Evolutionary conservation across 805 yeast genomes (phyloP), one percentile per base, ranked within the genome.

Genomic region (Lipomyces kockii): DNA sequence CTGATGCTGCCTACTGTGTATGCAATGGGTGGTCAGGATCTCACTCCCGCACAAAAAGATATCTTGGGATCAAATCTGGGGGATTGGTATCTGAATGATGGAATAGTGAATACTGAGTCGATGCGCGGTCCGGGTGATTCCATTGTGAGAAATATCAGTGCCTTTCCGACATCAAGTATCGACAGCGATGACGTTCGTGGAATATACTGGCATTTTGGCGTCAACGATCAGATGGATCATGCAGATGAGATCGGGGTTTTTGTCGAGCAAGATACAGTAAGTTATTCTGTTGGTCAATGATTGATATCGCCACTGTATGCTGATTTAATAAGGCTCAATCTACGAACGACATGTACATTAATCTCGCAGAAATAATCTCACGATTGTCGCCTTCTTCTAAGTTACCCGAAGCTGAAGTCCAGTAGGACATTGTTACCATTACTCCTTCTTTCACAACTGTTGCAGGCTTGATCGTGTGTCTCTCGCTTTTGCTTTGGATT

Each of bases 111-210:
- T 17, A 49, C 53, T 17, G 53, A 49, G 53, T 49, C 53, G 25
- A 49, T 49, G 53, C 53, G 53, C 27, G 53, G 53, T 49, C 53
- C 53, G n/a, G 5, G n/a, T 11, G 53, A 49, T n/a, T 49, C 53
- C 8, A 5, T 20, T 22, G 53, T 49, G 1, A 49, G 25, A 49
- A 49, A 17, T 11, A 49, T 49, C 27, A 49, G 53, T 49, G 25
- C 8, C 2, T n/a, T 49, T 49, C 53, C 27, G 53, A 49, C 53
- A 1, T 49, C 53, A 20, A 2, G 5, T 6, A 2, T 49, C 27
- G 3, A n/a, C 22, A 17, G 25, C 6, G 53, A 49, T 9, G 53
- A 17, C n/a, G 8, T 9, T 0, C 53, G 53, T 9, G 53, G 53
- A 20, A 17, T n/a, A 49, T 49, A 20, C 53, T 49, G 53, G 53